These are phyloP conservation scores for Lentinus brumalis DNA, from an alignment of 768 basidiomycete species.

Conservation along the genomic window DNA sequence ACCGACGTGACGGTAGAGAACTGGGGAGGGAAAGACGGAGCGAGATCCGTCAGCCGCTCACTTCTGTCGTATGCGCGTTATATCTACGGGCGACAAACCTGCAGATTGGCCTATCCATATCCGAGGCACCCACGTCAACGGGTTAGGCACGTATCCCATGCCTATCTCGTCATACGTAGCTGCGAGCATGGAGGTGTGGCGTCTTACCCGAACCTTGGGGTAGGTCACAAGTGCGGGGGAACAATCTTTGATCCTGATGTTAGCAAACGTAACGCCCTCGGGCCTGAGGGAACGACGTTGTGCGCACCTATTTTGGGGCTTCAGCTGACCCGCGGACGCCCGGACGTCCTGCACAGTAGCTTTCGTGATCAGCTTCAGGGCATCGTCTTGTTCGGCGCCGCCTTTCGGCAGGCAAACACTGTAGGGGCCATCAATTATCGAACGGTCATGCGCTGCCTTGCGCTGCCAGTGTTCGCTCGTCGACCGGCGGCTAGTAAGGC, in stretches of 20 bases:
- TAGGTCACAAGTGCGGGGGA: conserved; percentile 4
- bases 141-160: conserved; percentile 12
- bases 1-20: neutral
- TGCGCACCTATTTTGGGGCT: neutral
- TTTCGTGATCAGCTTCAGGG: too few species aligned
- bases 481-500: too few species aligned
- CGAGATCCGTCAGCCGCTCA: neutral
- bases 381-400: too few species aligned
- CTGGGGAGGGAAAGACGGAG: neutral
- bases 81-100: neutral
- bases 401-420: too few species aligned
- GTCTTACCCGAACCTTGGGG: neutral
- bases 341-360: too few species aligned
- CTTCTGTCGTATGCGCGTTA: neutral
- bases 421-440: too few species aligned
- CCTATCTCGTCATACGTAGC: conserved; percentile 4
- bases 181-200: neutral
- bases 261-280: neutral
- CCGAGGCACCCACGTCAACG: neutral
- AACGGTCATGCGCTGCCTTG: too few species aligned
- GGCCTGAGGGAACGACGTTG: neutral
- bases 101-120: neutral
- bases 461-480: too few species aligned
- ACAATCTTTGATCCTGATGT: neutral
- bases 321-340: conserved; percentile 5